Percentiles rank a stretch among this genome's conserved stretches.
These are phyloP conservation scores for Naganishia kalamii DNA, from an alignment of 768 basidiomycete species.

Conservation along the genomic window DNA sequence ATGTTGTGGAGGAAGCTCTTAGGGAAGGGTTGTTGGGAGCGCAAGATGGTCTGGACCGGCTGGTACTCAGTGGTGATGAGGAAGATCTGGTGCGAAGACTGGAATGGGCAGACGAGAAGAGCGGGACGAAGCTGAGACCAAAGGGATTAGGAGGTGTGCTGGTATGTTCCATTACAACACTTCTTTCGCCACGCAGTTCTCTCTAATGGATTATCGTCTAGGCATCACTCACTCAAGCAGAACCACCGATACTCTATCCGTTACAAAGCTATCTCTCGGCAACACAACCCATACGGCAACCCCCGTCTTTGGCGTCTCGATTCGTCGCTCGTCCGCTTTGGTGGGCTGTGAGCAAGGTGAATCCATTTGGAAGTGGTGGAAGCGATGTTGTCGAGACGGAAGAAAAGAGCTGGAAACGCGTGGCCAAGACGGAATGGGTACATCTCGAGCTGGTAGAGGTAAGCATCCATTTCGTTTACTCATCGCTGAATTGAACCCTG, in stretches of 20 bases:
- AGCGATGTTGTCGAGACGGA: constrained; percentile 31
- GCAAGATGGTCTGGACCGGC: constrained; percentile 28
- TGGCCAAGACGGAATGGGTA: constrained; percentile 31
- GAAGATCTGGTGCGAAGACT: constrained; percentile 33
- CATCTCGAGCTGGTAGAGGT: constrained; percentile 44
- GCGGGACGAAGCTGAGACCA: constrained; percentile 24
- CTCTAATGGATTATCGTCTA: constrained; percentile 16
- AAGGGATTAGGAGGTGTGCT: constrained; percentile 44
- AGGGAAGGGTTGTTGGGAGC: constrained; percentile 32
- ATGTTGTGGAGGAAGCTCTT: constrained; percentile 32
- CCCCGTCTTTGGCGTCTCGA: constrained; percentile 32
- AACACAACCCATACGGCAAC: constrained; percentile 32
- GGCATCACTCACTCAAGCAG: constrained; percentile 25
- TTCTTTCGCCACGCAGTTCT: background rate
- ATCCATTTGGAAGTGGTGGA: constrained; percentile 35
- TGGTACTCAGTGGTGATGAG: constrained; percentile 34
- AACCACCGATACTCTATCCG: constrained; percentile 32
- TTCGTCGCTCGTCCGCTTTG: constrained; percentile 43
- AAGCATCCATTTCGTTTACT: constrained; percentile 7
- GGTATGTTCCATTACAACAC: constrained; percentile 24
- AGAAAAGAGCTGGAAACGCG: constrained; percentile 36
- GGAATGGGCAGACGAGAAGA: constrained; percentile 25
- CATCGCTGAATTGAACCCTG: background rate
- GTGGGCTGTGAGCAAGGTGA: constrained; percentile 44
- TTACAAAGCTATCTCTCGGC: constrained; percentile 34